Base-by-base conservation (phyloP, 345 rosid species). In the Brassica rapa region DNA sequence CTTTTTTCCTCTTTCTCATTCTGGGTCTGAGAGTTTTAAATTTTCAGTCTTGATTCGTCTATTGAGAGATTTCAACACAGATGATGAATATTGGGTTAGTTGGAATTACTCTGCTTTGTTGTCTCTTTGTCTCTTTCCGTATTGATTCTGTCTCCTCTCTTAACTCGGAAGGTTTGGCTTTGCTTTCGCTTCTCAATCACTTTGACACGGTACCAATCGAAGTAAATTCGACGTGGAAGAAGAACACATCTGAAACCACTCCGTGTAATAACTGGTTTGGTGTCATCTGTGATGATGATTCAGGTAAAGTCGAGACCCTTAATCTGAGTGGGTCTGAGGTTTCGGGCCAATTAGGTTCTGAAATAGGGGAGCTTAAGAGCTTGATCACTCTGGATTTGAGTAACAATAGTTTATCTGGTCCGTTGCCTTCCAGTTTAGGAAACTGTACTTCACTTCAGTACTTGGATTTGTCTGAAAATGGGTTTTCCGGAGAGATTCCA, bases 261-360 rank as follows among this genome's bases (percentile, higher is more conserved):
- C 90, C 92, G 0, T 89, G 97, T 75, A 66, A 41, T 9, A 76
- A 79, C 16, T 91, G 97, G 97, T 62, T 76, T 4, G 93, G 94
- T 56, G 66, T 92, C 37, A 65, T 12, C 16, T 88, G 93, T 78
- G 85, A 86, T 43, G 85, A 86, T 43, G 14, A 2, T 15, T n/a
- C n/a, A 65, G 67, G 32, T 32, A 62, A 71, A 56, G 93, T 87
- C 0, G 65, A 82, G 53, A 35, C 82, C 56, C 74, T 93, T 7
- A 73, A 88, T 71, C 85, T 93, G 73, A 61, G 88, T 5, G 12
- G 74, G n/a, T 74, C 61, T 72, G 82, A 80, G 66, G 71, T 91
- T 84, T 89, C 89, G 53, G 97, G 95, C 2, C 86, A 66, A 19
- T 51, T 93, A 25, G 88, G 89, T 37, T 84, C 93, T 41, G 89